Evolutionary conservation across 2,329 filamentous ascomycete genomes (phyloP).

Genomic region (Diaporthe caulivora): DNA sequence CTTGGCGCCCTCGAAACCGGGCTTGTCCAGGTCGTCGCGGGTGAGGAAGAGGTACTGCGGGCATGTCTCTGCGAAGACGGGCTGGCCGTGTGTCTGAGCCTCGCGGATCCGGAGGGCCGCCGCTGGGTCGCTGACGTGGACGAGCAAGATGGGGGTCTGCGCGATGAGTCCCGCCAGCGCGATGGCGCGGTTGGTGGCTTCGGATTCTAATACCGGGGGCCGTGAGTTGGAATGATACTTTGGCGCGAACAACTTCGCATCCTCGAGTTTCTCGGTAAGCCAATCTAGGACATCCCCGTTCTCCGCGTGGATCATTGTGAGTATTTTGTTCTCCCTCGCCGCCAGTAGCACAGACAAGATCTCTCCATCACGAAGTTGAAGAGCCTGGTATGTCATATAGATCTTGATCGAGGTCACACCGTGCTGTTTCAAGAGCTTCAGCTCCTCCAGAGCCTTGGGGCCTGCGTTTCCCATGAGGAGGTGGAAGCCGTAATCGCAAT

Average conservation of each 20-base stretch:
- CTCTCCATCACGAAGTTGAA: constrained; percentile 62
- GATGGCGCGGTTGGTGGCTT: constrained; percentile 66
- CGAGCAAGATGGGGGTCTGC: constrained; percentile 64
- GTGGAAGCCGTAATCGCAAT: constrained; percentile 70
- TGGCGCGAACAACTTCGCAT: constrained; percentile 59
- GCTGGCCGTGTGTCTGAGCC: constrained; percentile 61
- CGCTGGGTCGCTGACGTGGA: constrained; percentile 63
- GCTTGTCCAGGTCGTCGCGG: constrained; percentile 60
- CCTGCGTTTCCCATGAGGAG: constrained; percentile 62
- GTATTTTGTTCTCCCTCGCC: constrained; percentile 58
- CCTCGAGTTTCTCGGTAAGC: constrained; percentile 65
- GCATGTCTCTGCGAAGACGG: constrained; percentile 67
- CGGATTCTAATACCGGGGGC: constrained; percentile 62
- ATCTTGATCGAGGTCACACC: constrained; percentile 64
- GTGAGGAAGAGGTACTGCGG: constrained; percentile 69
- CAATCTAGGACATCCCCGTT: constrained; percentile 66
- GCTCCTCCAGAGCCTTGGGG: constrained; percentile 54
- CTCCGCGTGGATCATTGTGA: constrained; percentile 69
- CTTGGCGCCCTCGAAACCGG: constrained; percentile 67
- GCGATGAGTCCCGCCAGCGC: constrained; percentile 60
- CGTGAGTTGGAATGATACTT: constrained; percentile 64
- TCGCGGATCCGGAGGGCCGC: constrained; percentile 60
- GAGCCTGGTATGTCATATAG: constrained; percentile 65
- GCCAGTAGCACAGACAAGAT: constrained; percentile 64
- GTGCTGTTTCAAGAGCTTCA: constrained; percentile 50